phyloP scores from a whole-genome alignment of 352 stramenopile genomes.

The Pythium guiyangense region DNA sequence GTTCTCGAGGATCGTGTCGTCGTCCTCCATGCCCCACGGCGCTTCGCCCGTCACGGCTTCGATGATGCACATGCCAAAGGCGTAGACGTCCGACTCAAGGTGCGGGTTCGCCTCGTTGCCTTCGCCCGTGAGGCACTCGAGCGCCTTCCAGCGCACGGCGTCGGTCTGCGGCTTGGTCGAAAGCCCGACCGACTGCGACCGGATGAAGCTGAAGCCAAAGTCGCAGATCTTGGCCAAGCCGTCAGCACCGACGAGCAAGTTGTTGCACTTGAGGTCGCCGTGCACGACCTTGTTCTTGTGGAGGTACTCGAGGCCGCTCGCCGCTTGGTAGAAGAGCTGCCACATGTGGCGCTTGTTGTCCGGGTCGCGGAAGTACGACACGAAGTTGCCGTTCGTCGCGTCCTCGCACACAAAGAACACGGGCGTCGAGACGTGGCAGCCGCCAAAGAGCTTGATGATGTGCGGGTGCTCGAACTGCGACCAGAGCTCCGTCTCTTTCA shows the following conservation, averaged over 20 bases:
- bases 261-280: too few relatives aligned
- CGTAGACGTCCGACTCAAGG: constrained; percentile 38
- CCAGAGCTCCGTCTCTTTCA: constrained; percentile 33
- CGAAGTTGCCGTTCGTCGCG: constrained; percentile 35
- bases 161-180: too few relatives aligned
- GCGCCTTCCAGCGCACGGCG: constrained; percentile 10
- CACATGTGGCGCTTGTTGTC: constrained; percentile 19
- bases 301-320: constrained; percentile 10
- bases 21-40: constrained; percentile 24
- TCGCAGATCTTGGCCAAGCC: constrained; percentile 19
- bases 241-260: constrained; percentile 59
- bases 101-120: constrained; percentile 11
- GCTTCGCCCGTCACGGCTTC: constrained; percentile 30
- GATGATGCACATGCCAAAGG: constrained; percentile 41
- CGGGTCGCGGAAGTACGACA: too few relatives aligned
- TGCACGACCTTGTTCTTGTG: constrained; percentile 7
- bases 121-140: constrained; percentile 25
- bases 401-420: constrained; percentile 33
- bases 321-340: constrained; percentile 50
- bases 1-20: constrained; percentile 25
- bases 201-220: constrained; percentile 7
- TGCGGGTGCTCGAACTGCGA: constrained; percentile 23
- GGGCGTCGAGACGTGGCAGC: constrained; percentile 20
- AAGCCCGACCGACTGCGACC: too few relatives aligned
- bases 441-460: constrained; percentile 23